Evolutionary conservation across 2,329 filamentous ascomycete species (phyloP).

Genomic region (Colletotrichum shisoi): DNA sequence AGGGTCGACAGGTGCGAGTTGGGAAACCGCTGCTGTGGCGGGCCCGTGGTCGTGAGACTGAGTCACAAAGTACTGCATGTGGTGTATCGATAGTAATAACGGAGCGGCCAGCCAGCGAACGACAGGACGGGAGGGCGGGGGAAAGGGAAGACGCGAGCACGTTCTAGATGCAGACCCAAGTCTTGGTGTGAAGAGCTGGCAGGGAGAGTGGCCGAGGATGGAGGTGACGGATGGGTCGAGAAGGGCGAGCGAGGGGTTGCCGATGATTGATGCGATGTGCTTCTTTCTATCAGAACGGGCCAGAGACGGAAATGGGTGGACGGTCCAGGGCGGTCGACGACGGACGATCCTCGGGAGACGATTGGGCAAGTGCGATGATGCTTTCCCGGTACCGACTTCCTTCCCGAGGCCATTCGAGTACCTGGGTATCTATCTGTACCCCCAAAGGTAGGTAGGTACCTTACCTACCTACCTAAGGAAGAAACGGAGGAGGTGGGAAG

Average conservation of each 20-base stretch:
- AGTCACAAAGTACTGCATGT: constrained; percentile 16
- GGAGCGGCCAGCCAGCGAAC: constrained; percentile 23
- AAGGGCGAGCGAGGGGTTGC: constrained; percentile 4
- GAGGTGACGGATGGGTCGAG: not conserved
- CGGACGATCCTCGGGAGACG: constrained; percentile 17
- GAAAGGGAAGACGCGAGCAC: not conserved
- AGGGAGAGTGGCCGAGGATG: constrained; percentile 2
- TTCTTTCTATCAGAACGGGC: constrained; percentile 15
- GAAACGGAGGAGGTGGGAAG: not conserved
- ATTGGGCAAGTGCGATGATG: not conserved
- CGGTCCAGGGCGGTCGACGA: not conserved
- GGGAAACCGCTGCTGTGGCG: not conserved
- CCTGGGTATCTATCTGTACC: too few species aligned
- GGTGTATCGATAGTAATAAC: constrained; percentile 7
- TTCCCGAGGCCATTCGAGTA: not conserved
- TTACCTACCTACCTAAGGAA: not conserved
- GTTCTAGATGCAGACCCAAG: constrained; percentile 34
- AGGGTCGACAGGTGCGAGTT: not conserved
- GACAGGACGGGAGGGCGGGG: not conserved
- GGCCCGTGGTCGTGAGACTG: constrained; percentile 25
- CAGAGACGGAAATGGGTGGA: not conserved
- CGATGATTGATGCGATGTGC: constrained; percentile 27
- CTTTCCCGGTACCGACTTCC: not conserved
- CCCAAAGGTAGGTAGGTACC: too few species aligned
- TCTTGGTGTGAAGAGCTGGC: constrained; percentile 20